Evolutionary conservation across 208 protist species (phyloP), one percentile per base, ranked within the genome.

Genomic region (Leishmania arabica): DNA sequence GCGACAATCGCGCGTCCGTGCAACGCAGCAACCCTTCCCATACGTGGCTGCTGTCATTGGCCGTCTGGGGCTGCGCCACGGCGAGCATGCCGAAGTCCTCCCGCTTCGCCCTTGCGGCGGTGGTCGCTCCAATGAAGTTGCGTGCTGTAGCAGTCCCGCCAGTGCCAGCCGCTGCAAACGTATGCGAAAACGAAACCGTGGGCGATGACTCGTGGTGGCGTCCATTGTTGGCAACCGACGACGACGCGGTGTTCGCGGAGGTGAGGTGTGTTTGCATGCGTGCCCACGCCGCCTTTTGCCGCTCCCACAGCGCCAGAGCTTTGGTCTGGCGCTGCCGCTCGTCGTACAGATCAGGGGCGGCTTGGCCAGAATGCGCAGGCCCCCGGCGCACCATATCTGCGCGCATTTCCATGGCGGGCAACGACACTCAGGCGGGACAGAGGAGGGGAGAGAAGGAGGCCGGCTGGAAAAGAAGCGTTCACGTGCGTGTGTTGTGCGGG

Each of bases 21-120:
- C 83, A 75, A 71, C 91, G 90, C 79, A 97, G 82, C 60, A 86
- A 77, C 17, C 90, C 91, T 75, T 93, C 86, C 93, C 93, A 97
- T 2, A 82, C 81, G 71, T 89, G 45, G 56, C 80, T 78, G 31
- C 87, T 85, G 34, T 79, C 72, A 17, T 90, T 81, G 1, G 80
- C 72, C 27, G 51, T 27, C 5, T 75, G 78, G 1, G 92, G 88
- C 1, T 84, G 77, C 9, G 84, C 84, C 62, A 82, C 83, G n/a
- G 81, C 70, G 40, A 97, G 69, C 75, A 97, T 77, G 49, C 75
- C 79, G 51, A 89, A 70, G 69, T 95, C 91, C 81, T 97, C 94
- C 19, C 83, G 69, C 65, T 83, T 81, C 47, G 88, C 75, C n/a
- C 92, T 88, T 1, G 88, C 83, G 19, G 60, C 42, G 31, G 88